These are phyloP conservation scores for Saccharomyces cerevisiae DNA, from an alignment of 805 yeast species.

Conservation along the genomic window DNA sequence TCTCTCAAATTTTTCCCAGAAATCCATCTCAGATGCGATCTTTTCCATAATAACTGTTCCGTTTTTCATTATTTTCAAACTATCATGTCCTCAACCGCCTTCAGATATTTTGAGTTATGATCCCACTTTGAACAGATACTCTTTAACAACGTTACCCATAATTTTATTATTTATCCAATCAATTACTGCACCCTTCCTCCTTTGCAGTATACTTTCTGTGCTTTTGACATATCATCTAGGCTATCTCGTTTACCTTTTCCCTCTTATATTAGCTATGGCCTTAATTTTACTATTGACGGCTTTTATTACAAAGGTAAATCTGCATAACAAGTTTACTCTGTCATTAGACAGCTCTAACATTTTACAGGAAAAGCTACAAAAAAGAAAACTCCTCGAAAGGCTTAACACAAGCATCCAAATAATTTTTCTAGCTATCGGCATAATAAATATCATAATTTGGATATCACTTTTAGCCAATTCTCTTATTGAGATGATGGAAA, in stretches of 20 bases:
- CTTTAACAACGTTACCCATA: conserved; percentile 14
- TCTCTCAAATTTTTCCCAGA: conserved; percentile 20
- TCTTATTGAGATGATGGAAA: conserved; percentile 29
- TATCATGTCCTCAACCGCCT: conserved; percentile 31
- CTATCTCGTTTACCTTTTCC: conserved; percentile 9
- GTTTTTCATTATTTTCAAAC: conserved; percentile 26
- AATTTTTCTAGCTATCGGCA: conserved; percentile 18
- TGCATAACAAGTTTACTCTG: conserved; percentile 20
- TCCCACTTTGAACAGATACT: conserved; percentile 14
- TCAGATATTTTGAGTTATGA: conserved; percentile 22
- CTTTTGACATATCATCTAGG: conserved; percentile 8
- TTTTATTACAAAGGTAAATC: conserved; percentile 11
- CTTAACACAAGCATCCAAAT: conserved; percentile 11
- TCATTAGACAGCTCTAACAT: conserved; percentile 6
- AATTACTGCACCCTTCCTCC: conserved; percentile 25
- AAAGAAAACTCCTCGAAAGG: conserved; percentile 13
- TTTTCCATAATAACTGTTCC: conserved; percentile 31
- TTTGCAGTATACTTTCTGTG: conserved; percentile 14
- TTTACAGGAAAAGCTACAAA: conserved; percentile 8
- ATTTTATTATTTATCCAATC: conserved; percentile 27
- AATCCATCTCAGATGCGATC: conserved; percentile 20
- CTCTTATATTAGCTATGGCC: conserved; percentile 5
- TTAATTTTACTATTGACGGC: conserved; percentile 6
- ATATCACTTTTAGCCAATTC: conserved; percentile 30
- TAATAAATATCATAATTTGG: conserved; percentile 27